A percentile compares a stretch with the other conserved stretches of the same genome.
Evolutionary conservation across 257 asterid genomes (phyloP).

Genomic region (Nicotiana obtusifolia): DNA sequence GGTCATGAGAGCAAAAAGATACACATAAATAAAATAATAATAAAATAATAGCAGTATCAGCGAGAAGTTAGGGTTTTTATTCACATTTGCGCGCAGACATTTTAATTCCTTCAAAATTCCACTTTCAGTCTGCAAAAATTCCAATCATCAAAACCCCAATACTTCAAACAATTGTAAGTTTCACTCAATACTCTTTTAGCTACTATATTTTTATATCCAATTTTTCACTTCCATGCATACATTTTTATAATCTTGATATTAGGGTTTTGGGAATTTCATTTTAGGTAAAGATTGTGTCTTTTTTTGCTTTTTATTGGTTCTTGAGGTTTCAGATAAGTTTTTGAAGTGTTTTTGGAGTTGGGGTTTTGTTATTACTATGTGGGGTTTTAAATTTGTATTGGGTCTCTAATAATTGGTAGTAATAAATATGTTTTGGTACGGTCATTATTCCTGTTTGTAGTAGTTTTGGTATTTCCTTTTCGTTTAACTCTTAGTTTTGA

Average conservation of each 20-base stretch:
- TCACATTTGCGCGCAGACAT: slow-evolving; percentile 14
- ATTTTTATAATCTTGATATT: not conserved
- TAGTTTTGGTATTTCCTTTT: not conserved
- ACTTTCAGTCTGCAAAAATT: slow-evolving; percentile 17
- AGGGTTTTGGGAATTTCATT: not conserved
- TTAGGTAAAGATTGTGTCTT: not conserved
- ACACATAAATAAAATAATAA: not conserved
- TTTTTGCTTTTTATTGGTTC: not conserved
- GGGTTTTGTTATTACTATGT: not conserved
- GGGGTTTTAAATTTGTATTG: not conserved
- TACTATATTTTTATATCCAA: not conserved
- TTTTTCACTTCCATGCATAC: not conserved
- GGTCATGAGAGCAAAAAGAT: slow-evolving; percentile 29
- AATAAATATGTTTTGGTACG: not conserved
- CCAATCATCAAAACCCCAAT: not conserved
- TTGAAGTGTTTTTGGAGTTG: slow-evolving; percentile 3
- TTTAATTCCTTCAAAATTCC: not conserved
- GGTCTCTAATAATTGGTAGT: not conserved
- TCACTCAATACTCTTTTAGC: not conserved
- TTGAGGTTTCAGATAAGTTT: not conserved
- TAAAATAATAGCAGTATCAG: slow-evolving; percentile 43
- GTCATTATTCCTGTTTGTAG: not conserved
- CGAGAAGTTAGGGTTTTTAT: slow-evolving; percentile 76
- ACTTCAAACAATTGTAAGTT: not conserved
- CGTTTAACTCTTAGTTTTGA: not conserved